phyloP scores from a whole-genome alignment of 78 protist species.

The Goniomonas avonlea region DNA sequence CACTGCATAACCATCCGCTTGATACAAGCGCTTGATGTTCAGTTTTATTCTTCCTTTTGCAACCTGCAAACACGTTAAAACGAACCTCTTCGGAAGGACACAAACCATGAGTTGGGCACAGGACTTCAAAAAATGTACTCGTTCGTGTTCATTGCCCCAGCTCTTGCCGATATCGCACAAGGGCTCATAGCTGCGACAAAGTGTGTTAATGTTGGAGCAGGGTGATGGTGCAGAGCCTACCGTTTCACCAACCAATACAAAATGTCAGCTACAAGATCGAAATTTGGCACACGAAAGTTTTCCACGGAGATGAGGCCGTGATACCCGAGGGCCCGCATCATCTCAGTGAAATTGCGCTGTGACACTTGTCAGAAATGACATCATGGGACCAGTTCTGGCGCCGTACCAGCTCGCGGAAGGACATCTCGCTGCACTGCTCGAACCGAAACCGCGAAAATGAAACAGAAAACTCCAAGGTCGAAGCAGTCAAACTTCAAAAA shows the following conservation, averaged over 20 bases:
- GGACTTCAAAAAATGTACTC: conserved; percentile 34
- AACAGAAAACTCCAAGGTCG: too few species aligned
- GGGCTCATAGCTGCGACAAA: conserved; percentile 32
- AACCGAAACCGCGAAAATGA: too few species aligned
- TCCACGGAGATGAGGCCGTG: conserved; percentile 44
- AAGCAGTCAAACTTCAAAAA: too few species aligned
- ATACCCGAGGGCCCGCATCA: conserved; percentile 61
- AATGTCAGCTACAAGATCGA: conserved; percentile 31
- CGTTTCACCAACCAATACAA: conserved; percentile 11
- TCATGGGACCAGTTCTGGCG: background rate
- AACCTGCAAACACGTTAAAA: too few species aligned
- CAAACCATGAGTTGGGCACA: background rate
- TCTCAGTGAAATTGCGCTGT: conserved; percentile 38
- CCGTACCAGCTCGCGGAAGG: conserved; percentile 43
- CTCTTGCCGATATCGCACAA: background rate
- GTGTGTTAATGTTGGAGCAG: background rate
- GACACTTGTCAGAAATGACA: background rate
- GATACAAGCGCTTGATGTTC: conserved; percentile 44
- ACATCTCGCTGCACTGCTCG: conserved; percentile 26
- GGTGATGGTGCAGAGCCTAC: background rate
- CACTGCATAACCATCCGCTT: conserved; percentile 64
- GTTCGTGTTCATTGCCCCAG: background rate
- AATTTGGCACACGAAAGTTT: conserved; percentile 54
- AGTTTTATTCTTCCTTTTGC: conserved; percentile 45
- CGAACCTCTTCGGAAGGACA: too few species aligned